These are phyloP conservation scores for Pyrus bretschneideri DNA, from an alignment of 306 rosid genomes.

Conservation along the genomic window DNA sequence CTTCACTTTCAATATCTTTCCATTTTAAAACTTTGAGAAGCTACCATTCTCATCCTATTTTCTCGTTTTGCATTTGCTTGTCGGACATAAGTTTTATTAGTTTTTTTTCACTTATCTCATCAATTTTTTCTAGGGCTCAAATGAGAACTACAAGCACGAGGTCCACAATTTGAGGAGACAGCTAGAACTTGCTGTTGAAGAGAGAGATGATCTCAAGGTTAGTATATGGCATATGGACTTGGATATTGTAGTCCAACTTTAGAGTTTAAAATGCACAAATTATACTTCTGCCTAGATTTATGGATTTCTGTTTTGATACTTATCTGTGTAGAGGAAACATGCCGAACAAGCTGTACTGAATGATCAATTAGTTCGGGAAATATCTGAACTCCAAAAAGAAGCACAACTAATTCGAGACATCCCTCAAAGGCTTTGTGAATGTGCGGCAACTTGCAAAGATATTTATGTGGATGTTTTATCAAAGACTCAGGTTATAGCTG, in stretches of 20 bases:
- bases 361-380: conserved; percentile 33
- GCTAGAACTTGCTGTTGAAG: conserved; percentile 51
- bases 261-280: background rate
- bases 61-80: background rate
- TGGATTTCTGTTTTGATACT: background rate
- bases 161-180: conserved; percentile 52
- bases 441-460: conserved; percentile 49
- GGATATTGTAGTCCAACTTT: conserved; percentile 1
- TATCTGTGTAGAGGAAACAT: conserved; percentile 49
- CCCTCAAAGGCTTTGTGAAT: conserved; percentile 43
- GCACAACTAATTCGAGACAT: conserved; percentile 38
- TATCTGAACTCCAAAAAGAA: conserved; percentile 47
- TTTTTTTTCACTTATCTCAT: conserved; percentile 19
- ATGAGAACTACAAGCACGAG: conserved; percentile 40
- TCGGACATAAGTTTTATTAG: background rate
- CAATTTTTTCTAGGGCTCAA: conserved; percentile 37
- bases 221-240: conserved; percentile 16
- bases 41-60: background rate
- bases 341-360: conserved; percentile 41
- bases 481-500: conserved; percentile 47
- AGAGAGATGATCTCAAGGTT: conserved; percentile 75
- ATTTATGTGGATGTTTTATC: conserved; percentile 56
- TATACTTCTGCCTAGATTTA: background rate
- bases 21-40: background rate
- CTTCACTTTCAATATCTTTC: background rate